Evolutionary conservation across 805 yeast species (phyloP).

Genomic region (Kuraishia floccosa): DNA sequence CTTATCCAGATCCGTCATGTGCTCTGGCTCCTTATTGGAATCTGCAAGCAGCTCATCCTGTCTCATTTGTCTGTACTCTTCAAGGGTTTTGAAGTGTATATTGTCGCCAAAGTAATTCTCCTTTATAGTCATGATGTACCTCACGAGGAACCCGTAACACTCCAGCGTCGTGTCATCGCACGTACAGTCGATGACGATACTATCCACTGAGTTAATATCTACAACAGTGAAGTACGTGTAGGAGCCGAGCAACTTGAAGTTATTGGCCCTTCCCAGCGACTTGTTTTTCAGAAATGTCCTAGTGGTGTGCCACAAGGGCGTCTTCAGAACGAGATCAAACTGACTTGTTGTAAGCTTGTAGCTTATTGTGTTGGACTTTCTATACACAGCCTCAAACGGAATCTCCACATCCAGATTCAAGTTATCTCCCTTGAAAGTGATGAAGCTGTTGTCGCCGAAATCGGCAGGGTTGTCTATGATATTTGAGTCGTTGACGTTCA

Average conservation of each 20-base stretch:
- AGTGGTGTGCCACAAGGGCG: conserved; percentile 91
- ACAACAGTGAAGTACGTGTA: conserved; percentile 49
- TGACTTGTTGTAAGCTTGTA: conserved; percentile 43
- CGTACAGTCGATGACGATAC: conserved; percentile 48
- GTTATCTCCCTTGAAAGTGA: conserved; percentile 60
- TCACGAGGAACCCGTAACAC: conserved; percentile 69
- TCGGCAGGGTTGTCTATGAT: conserved; percentile 86
- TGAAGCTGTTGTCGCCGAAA: conserved; percentile 64
- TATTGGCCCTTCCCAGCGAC: conserved; percentile 56
- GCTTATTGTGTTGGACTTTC: conserved; percentile 37
- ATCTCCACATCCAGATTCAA: conserved; percentile 34
- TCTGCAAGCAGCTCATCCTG: not conserved
- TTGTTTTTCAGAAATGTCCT: conserved; percentile 55
- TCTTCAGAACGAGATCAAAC: conserved; percentile 51
- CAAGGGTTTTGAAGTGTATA: conserved; percentile 74
- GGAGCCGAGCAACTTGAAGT: conserved; percentile 52
- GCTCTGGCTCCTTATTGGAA: not conserved
- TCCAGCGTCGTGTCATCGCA: conserved; percentile 61
- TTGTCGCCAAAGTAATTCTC: conserved; percentile 89
- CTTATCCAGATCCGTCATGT: not conserved
- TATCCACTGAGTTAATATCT: conserved; percentile 61
- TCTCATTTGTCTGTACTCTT: conserved; percentile 45
- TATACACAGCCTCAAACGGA: conserved; percentile 47
- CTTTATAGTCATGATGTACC: conserved; percentile 61
- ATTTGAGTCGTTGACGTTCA: conserved; percentile 81